These are phyloP conservation scores for Sisymbrium irio DNA, from an alignment of 345 rosid genomes.

Conservation along the genomic window DNA sequence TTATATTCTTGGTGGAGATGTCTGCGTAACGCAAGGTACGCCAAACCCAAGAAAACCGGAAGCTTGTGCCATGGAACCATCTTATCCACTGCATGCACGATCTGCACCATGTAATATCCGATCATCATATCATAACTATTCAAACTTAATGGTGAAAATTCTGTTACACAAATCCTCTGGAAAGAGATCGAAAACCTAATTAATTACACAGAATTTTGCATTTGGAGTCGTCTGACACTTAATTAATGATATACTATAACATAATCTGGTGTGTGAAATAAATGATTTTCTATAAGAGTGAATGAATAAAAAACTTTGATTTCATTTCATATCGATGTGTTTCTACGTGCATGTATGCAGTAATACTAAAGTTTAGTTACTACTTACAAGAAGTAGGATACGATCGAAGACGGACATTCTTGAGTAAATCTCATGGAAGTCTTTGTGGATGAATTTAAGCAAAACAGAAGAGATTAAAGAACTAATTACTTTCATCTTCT, in stretches of 20 bases:
- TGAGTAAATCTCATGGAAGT: background rate
- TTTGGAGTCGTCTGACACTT: background rate
- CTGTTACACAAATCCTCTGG: background rate
- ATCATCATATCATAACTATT: background rate
- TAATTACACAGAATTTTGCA: background rate
- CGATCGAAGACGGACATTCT: background rate
- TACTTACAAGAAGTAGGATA: background rate
- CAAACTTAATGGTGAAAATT: background rate
- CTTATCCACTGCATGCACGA: conserved; percentile 49
- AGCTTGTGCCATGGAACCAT: conserved; percentile 47
- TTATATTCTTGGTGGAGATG: conserved; percentile 58
- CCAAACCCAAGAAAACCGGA: conserved; percentile 51
- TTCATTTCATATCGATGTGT: background rate
- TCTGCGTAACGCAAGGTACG: conserved; percentile 46
- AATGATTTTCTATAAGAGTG: background rate
- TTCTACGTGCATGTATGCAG: background rate
- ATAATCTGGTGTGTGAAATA: background rate
- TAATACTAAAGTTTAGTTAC: background rate
- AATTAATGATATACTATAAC: background rate
- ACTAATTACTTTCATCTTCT: background rate
- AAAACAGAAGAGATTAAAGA: background rate
- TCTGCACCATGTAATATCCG: conserved; percentile 24
- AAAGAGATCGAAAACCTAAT: background rate
- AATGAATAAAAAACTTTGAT: background rate
- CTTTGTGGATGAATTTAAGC: background rate